A percentile compares a stretch with the other conserved stretches of the same genome.
These are phyloP conservation scores for Sclerotinia glacialis DNA, from an alignment of 2,329 filamentous ascomycete species.

Conservation along the genomic window DNA sequence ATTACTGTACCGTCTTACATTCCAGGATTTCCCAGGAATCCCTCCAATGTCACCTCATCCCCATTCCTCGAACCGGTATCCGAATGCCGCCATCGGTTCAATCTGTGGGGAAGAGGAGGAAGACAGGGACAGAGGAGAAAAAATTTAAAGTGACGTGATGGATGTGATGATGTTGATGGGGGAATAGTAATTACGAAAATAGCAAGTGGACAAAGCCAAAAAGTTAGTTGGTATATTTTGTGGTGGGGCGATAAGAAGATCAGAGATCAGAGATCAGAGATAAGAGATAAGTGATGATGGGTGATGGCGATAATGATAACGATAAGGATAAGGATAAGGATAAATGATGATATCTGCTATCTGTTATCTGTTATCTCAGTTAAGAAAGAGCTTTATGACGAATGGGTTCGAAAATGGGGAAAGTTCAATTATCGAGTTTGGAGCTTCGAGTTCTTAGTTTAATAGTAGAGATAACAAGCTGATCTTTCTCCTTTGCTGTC, in stretches of 20 bases:
- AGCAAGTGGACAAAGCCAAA: neutral
- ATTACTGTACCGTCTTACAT: neutral
- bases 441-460: neutral
- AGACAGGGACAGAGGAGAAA: neutral
- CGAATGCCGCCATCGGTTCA: conserved; percentile 7
- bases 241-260: neutral
- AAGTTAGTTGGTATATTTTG: neutral
- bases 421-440: neutral
- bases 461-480: neutral
- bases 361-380: neutral
- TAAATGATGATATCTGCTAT: neutral
- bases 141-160: neutral
- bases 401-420: neutral
- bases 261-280: no score
- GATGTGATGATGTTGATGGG: no score
- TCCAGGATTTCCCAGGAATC: neutral
- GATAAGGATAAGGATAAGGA: neutral
- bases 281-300: neutral
- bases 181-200: neutral
- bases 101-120: neutral
- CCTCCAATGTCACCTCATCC: neutral
- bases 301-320: conserved; percentile 2
- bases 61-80: neutral
- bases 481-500: neutral
- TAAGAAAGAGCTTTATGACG: conserved; percentile 7